phyloP scores from a whole-genome alignment of 345 rosid species.

The Corchorus olitorius region DNA sequence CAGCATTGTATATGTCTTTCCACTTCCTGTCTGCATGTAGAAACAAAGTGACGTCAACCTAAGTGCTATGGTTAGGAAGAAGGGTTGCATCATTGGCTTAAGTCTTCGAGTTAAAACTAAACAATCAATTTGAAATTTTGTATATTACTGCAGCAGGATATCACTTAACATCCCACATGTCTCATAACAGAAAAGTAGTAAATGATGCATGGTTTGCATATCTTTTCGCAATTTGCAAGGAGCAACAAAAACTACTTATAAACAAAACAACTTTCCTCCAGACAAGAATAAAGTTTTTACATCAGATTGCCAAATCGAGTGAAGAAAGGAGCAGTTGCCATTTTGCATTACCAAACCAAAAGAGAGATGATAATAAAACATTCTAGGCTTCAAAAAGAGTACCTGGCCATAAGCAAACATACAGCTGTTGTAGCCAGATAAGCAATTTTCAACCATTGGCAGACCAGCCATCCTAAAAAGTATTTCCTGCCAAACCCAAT shows the following conservation, averaged over 20 bases:
- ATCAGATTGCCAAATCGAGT: background rate
- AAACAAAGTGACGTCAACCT: conserved; percentile 20
- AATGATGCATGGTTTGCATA: background rate
- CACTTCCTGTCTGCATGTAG: conserved; percentile 87
- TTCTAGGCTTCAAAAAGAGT: conserved; percentile 22
- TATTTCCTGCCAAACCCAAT: conserved; percentile 58
- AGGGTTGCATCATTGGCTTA: background rate
- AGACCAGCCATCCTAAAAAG: conserved; percentile 86
- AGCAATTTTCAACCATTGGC: conserved; percentile 95
- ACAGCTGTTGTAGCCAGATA: conserved; percentile 97
- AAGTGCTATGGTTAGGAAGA: background rate
- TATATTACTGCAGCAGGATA: conserved; percentile 1
- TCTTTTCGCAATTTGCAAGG: background rate
- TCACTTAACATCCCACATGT: background rate
- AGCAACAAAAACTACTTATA: background rate
- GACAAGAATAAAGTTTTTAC: background rate
- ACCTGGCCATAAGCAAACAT: conserved; percentile 99
- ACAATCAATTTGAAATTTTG: background rate
- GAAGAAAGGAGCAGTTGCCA: background rate
- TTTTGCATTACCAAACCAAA: background rate
- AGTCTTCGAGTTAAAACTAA: background rate
- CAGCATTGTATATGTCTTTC: conserved; percentile 97
- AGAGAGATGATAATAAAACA: background rate
- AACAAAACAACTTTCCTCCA: background rate
- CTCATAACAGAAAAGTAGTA: background rate